These are phyloP conservation scores for Bimuria novae-zelandiae DNA, from an alignment of 2,329 filamentous ascomycete species.

Conservation along the genomic window DNA sequence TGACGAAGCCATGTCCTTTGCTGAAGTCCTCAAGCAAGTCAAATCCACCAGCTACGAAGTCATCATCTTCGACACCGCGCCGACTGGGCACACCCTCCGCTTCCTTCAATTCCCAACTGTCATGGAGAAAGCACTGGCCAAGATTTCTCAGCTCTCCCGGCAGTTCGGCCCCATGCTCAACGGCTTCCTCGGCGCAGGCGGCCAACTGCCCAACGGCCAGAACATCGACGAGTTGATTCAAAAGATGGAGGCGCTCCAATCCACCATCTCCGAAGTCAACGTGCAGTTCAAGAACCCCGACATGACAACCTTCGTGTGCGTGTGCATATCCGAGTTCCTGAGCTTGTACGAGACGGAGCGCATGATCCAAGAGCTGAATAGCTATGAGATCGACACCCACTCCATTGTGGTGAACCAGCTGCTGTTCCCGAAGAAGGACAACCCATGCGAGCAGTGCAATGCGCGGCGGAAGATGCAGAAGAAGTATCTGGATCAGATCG, in stretches of 20 bases:
- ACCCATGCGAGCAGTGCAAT: constrained; percentile 92
- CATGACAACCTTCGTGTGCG: constrained; percentile 95
- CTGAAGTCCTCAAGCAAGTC: constrained; percentile 98
- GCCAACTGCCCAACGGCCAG: constrained; percentile 85
- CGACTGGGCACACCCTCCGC: constrained; percentile 95
- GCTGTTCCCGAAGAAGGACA: constrained; percentile 84
- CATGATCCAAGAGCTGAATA: constrained; percentile 97
- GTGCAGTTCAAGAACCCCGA: constrained; percentile 96
- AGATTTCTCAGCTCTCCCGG: constrained; percentile 88
- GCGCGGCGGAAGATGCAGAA: constrained; percentile 97
- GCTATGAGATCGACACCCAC: constrained; percentile 94
- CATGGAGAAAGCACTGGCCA: constrained; percentile 97
- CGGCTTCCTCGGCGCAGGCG: constrained; percentile 80
- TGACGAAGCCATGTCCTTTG: constrained; percentile 99
- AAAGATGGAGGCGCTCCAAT: constrained; percentile 91
- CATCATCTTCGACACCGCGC: constrained; percentile 98
- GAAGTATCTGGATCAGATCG: constrained; percentile 98
- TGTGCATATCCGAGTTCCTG: constrained; percentile 97
- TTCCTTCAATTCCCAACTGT: constrained; percentile 98
- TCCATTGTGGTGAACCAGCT: constrained; percentile 98
- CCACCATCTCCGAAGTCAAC: constrained; percentile 95
- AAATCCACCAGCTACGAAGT: constrained; percentile 98
- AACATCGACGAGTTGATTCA: constrained; percentile 88
- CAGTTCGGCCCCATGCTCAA: constrained; percentile 97
- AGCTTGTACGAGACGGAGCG: constrained; percentile 97